A percentile compares a stretch with the other conserved stretches of the same genome.
Conservation (phyloP, 768 basidiomycete genomes). For the Rhodotorula paludigena region DNA sequence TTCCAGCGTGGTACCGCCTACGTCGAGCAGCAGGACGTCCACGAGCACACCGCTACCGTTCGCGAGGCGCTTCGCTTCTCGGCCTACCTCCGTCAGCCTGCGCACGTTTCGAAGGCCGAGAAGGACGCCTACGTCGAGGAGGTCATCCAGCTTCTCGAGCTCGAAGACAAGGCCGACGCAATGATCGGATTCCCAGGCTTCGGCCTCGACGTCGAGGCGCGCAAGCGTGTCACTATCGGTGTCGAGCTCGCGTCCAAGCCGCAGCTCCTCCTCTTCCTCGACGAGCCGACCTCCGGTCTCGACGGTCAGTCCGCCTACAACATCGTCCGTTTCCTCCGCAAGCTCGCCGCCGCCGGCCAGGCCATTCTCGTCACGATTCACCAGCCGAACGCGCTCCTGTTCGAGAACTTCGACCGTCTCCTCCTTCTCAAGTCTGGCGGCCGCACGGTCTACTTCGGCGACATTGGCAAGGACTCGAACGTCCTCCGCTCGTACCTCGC, state of each 20-base stretch:
- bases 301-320: slow-evolving; percentile 53
- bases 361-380: slow-evolving; percentile 50
- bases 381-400: slow-evolving; percentile 60
- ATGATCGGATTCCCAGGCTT: slow-evolving; percentile 55
- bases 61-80: slow-evolving; percentile 44
- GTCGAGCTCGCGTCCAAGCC: slow-evolving; percentile 72
- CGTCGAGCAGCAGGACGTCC: slow-evolving; percentile 70
- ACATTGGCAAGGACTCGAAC: slow-evolving; percentile 69
- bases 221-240: slow-evolving; percentile 55
- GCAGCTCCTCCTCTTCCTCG: slow-evolving; percentile 52
- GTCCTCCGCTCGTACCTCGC: slow-evolving; percentile 72
- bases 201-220: slow-evolving; percentile 46
- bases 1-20: slow-evolving; percentile 66
- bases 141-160: slow-evolving; percentile 75
- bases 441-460: slow-evolving; percentile 79
- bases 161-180: slow-evolving; percentile 77
- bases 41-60: slow-evolving; percentile 62
- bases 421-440: slow-evolving; percentile 64
- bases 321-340: slow-evolving; percentile 51
- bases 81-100: slow-evolving; percentile 43
- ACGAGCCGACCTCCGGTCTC: slow-evolving; percentile 50
- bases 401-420: slow-evolving; percentile 70
- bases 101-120: slow-evolving; percentile 40
- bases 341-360: slow-evolving; percentile 51
- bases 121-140: slow-evolving; percentile 48